Evolutionary conservation across 2,329 filamentous ascomycete species (phyloP), one percentile per base, ranked within the genome.

Genomic region (Penicillium brevicompactum): DNA sequence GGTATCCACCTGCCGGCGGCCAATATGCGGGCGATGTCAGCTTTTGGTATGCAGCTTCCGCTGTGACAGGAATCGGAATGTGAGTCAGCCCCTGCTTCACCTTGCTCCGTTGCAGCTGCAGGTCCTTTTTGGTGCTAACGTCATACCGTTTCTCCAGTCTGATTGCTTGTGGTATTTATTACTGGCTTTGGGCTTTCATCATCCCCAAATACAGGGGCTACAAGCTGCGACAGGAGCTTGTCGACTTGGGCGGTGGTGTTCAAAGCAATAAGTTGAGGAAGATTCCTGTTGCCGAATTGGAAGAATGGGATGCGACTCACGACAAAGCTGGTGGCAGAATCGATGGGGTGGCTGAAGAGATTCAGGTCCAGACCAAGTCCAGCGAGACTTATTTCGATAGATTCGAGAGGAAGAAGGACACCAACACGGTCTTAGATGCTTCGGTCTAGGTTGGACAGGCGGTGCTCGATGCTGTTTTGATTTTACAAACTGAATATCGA

Each of bases 11-110:
- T 0, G 74, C 77, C 0, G 80, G 76, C 1, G 87, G 87, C 0
- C 74, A 75, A 0, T 80, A 82, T 27, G 83, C 80, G 0, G 87
- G 86, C 0, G 83, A 87, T 51, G 87, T 89, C 2, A 87, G 82
- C 51, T 91, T 91, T 70, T 90, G 84, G 83, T 91, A 90, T 58
- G 87, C 80, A 1, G 89, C 87, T 0, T 89, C 90, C 61, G 81
- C 82, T 13, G 82, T 85, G 1, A 81, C 84, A 0, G 87, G 87
- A 0, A 80, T 90, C 53, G 85, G 69, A 24, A 80, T 88, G 82
- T 86, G 75, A 77, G 83, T 82, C 21, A 30, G 38, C 21, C 2
- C 4, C 42, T 16, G 30, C 40, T 6, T 27, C 5, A 4, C 18
- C 7, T 13, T 8, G 31, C 14, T 40, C 13, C 2, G 2, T 4